Percentiles rank a stretch among this genome's conserved stretches.
Conservation (phyloP, 345 rosid genomes). For the Anastatica hierochuntica region DNA sequence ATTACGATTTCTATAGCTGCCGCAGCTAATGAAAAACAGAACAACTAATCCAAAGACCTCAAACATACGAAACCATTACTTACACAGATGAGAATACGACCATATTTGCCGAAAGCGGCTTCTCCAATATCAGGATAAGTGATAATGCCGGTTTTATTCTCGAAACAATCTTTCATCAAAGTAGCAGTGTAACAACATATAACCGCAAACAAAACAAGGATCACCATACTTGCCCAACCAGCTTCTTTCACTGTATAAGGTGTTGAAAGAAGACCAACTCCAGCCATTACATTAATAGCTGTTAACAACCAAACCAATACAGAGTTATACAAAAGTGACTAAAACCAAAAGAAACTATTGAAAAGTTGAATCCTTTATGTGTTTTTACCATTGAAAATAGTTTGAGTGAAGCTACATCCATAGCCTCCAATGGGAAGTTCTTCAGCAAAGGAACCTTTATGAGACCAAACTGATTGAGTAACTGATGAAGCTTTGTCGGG, state of each 20-base stretch:
- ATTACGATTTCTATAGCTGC: neutral
- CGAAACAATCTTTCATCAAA: constrained; percentile 77
- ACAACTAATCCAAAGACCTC: neutral
- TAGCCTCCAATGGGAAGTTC: constrained; percentile 47
- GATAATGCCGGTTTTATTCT: constrained; percentile 55
- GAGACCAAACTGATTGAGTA: constrained; percentile 46
- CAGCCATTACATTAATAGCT: constrained; percentile 83
- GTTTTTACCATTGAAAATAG: constrained; percentile 67
- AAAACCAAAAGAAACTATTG: neutral
- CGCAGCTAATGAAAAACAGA: constrained; percentile 9
- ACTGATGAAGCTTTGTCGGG: constrained; percentile 38
- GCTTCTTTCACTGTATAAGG: constrained; percentile 66
- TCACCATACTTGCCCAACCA: constrained; percentile 70
- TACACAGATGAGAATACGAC: constrained; percentile 71
- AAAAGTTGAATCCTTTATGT: too few relatives aligned
- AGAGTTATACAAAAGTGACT: neutral
- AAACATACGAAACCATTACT: constrained; percentile 26
- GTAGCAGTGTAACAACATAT: constrained; percentile 79
- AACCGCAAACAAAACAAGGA: constrained; percentile 44
- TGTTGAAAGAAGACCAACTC: constrained; percentile 86
- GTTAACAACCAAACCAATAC: constrained; percentile 8
- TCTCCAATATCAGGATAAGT: constrained; percentile 90
- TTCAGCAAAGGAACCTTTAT: constrained; percentile 56
- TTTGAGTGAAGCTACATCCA: constrained; percentile 80
- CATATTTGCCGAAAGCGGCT: constrained; percentile 89